Evolutionary conservation across 495 filamentous ascomycete species (phyloP), one percentile per base, ranked within the genome.

Genomic region (Penicillium turbatum): DNA sequence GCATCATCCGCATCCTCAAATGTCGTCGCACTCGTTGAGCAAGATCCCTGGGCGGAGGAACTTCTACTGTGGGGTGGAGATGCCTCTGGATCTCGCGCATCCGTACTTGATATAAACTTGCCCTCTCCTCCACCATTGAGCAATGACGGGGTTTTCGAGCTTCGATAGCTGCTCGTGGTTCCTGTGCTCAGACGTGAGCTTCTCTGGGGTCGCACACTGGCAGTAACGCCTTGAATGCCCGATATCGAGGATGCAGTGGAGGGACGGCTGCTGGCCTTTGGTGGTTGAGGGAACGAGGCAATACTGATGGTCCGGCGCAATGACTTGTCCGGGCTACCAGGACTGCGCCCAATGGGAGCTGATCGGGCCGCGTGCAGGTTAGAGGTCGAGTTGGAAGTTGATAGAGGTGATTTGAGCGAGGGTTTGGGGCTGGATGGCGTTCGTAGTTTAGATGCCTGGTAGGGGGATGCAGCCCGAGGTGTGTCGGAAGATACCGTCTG

Each of bases 221-320:
- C 50, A 62, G 56, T 59, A 31, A 59, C 49, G n/a, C 56, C 62
- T 37, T 65, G 57, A 13, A 65, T 56, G 1, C 63, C 65, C 2
- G 68, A 65, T 7, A 68, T 37, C 8, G 73, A 72, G 2, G 75
- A 73, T 50, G 73, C 67, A 24, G 72, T 73, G 9, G 72, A 71
- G 17, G 69, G 68, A n/a, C 71, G 77, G 32, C 78, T 71, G 36
- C 73, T 77, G 5, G 78, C 76, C 53, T 82, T 85, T 16, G 91
- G 91, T 27, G 91, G 91, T 53, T 92, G 88, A n/a, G 91, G 91
- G 64, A 96, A 96, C 1, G 90, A 83, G 49, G 89, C 89, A 56
- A 95, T 95, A 70, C 90, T 96, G 54, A 95, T 86, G 0, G 87
- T 88, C 63, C 90, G 89, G 54, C 91, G 81, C 49, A 95, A 62